These are phyloP conservation scores for Niveomyces coronatus DNA, from an alignment of 2,329 filamentous ascomycete genomes.

Conservation along the genomic window DNA sequence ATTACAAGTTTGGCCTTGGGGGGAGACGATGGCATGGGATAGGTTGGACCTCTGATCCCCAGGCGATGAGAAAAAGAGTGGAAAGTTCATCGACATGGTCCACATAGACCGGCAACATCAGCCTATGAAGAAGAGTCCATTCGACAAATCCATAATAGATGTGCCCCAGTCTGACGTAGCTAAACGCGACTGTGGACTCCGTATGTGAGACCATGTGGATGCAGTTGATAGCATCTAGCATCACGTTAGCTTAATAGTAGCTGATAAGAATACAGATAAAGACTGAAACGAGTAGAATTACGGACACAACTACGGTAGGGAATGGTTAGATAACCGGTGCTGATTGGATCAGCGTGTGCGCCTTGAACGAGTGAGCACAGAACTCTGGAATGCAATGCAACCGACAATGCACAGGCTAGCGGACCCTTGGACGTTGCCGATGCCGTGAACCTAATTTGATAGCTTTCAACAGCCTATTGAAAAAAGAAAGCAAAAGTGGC, in stretches of 20 bases:
- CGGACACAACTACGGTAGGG: neutral
- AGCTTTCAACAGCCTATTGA: no score
- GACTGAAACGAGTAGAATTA: constrained; percentile 5
- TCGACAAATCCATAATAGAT: constrained; percentile 1
- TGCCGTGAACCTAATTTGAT: no score
- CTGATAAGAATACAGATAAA: no score
- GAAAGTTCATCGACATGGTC: neutral
- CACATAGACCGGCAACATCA: neutral
- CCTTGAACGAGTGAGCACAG: no score
- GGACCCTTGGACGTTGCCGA: no score
- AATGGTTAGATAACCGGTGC: constrained; percentile 1
- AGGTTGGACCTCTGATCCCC: neutral
- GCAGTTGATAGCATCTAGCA: constrained; percentile 8
- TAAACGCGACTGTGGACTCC: constrained; percentile 3
- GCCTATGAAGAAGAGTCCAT: neutral
- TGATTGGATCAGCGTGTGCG: no score
- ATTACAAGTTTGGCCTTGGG: no score
- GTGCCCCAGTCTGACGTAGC: constrained; percentile 7
- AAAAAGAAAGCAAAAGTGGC: no score
- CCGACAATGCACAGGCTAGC: no score
- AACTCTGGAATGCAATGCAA: no score
- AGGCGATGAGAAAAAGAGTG: neutral
- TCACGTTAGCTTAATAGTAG: no score
- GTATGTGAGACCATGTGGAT: constrained; percentile 9
- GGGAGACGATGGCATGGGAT: no score